Percentiles rank a stretch among this genome's conserved stretches.
Evolutionary conservation across 371 early-diverging fungal genomes (phyloP).

Genomic region (Haplosporangium sp.): DNA sequence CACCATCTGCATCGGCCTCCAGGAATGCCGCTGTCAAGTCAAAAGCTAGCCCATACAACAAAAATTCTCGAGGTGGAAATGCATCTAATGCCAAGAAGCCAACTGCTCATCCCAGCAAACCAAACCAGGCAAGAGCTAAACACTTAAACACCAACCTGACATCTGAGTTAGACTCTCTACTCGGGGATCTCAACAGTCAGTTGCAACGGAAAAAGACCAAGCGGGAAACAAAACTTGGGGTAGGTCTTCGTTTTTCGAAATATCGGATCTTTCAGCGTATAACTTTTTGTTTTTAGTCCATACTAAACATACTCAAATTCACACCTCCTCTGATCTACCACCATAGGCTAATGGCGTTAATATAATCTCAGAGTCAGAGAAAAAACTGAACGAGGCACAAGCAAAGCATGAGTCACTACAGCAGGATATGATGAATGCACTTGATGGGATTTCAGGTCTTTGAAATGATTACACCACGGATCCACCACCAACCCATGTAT

Average conservation of each 20-base stretch:
- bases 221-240: slow-evolving; percentile 25
- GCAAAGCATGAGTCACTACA: slow-evolving; percentile 47
- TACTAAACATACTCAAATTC: neutral
- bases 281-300: neutral
- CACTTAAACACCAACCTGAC: slow-evolving; percentile 40
- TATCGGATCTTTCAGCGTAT: neutral
- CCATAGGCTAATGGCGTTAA: neutral
- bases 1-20: slow-evolving; percentile 20
- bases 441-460: slow-evolving; percentile 50
- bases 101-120: slow-evolving; percentile 15
- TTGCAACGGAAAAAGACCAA: slow-evolving; percentile 51
- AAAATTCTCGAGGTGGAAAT: slow-evolving; percentile 11
- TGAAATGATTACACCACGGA: slow-evolving; percentile 20
- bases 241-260: neutral
- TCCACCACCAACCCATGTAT: neutral
- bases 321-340: neutral
- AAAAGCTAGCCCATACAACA: slow-evolving; percentile 36
- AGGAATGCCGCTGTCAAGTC: slow-evolving; percentile 22
- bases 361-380: slow-evolving; percentile 27
- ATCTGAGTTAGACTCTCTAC: slow-evolving; percentile 50
- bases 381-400: slow-evolving; percentile 41
- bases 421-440: slow-evolving; percentile 48
- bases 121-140: slow-evolving; percentile 39
- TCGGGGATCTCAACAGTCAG: slow-evolving; percentile 49
- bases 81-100: slow-evolving; percentile 21